phyloP scores from a whole-genome alignment of 768 basidiomycete genomes.

The Leccinum obscurum region DNA sequence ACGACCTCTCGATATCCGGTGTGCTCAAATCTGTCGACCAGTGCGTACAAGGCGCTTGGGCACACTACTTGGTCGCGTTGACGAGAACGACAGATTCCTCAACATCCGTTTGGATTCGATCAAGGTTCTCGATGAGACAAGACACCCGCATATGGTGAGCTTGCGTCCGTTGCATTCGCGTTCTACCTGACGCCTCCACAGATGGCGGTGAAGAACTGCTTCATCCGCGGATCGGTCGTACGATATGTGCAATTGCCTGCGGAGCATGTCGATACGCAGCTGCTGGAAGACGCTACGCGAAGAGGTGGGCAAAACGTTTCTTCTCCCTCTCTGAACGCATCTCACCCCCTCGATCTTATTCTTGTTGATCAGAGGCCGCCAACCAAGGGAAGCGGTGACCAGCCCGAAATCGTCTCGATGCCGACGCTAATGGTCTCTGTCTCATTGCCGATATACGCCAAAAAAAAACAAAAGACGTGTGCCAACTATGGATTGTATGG shows the following conservation, averaged over 20 bases:
- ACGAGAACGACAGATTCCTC: constrained; percentile 60
- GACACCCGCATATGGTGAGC: constrained; percentile 96
- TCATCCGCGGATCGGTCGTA: constrained; percentile 97
- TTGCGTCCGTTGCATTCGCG: neutral
- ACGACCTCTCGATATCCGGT: constrained; percentile 95
- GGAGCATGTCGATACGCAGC: constrained; percentile 90
- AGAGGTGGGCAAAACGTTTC: constrained; percentile 59
- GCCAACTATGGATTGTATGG: neutral
- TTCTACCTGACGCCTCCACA: constrained; percentile 30
- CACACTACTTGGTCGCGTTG: constrained; percentile 1
- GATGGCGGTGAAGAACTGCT: constrained; percentile 99
- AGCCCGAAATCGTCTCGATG: neutral
- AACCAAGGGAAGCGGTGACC: constrained; percentile 41
- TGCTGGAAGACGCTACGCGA: constrained; percentile 94
- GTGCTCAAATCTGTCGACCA: constrained; percentile 98
- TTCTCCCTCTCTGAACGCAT: neutral
- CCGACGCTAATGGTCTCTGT: neutral
- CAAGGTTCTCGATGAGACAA: constrained; percentile 84
- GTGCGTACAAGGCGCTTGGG: constrained; percentile 45
- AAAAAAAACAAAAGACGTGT: neutral
- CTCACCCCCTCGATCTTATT: constrained; percentile 6
- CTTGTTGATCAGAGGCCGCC: constrained; percentile 37
- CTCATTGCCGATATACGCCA: neutral
- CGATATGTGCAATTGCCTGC: constrained; percentile 95
- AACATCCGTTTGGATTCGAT: constrained; percentile 97